These are phyloP conservation scores for Hypoxylon rubiginosum DNA, from an alignment of 2,329 filamentous ascomycete species.

Conservation along the genomic window DNA sequence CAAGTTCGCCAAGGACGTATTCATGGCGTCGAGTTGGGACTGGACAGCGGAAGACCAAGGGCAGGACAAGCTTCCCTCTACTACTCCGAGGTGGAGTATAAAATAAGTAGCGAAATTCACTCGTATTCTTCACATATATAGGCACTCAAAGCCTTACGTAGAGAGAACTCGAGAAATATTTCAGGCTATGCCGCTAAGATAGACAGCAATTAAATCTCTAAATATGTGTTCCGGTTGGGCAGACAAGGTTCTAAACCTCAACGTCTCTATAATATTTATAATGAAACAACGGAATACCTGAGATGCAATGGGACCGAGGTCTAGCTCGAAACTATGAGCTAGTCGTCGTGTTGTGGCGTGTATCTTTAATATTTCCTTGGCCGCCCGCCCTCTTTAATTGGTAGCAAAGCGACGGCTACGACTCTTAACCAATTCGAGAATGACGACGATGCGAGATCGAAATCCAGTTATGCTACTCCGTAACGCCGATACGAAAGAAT, in stretches of 20 bases:
- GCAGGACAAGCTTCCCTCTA: slow-evolving; percentile 40
- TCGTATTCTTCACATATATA: not conserved
- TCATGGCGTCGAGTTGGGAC: slow-evolving; percentile 70
- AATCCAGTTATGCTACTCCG: slow-evolving; percentile 31
- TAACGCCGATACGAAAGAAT: slow-evolving; percentile 36
- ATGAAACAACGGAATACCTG: not conserved
- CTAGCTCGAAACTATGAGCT: slow-evolving; percentile 12
- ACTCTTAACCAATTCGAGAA: slow-evolving; percentile 22
- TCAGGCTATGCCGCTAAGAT: not conserved
- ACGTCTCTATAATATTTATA: not conserved
- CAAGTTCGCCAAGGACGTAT: slow-evolving; percentile 65
- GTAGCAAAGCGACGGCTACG: slow-evolving; percentile 3
- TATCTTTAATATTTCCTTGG: slow-evolving; percentile 18
- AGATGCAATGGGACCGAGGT: not conserved
- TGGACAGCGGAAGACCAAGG: slow-evolving; percentile 67
- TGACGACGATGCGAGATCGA: slow-evolving; percentile 11
- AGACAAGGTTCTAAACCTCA: slow-evolving; percentile 12
- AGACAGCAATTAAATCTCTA: not conserved
- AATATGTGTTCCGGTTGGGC: slow-evolving; percentile 14
- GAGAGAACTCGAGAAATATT: not conserved
- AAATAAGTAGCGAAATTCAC: slow-evolving; percentile 18
- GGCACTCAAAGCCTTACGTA: not conserved
- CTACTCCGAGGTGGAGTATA: slow-evolving; percentile 46
- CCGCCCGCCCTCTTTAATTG: slow-evolving; percentile 10
- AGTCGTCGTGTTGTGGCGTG: slow-evolving; percentile 19